Base-by-base conservation (phyloP, 192 early-diverging fungal genomes). In the Rhizoclosmatium globosum region DNA sequence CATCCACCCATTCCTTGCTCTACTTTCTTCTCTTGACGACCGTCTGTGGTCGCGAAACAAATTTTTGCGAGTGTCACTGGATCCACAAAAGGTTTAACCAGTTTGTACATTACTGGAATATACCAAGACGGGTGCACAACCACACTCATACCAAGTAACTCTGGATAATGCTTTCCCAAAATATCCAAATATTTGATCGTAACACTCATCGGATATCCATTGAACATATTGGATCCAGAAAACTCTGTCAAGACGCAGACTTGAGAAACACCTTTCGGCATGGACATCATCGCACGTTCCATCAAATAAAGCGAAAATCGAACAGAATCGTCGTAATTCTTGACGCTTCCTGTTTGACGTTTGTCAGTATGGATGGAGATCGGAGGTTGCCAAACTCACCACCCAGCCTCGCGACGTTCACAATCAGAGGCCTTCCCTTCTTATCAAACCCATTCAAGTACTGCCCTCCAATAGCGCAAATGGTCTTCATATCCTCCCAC, bases 41-140 rank as follows among this genome's bases (percentile, higher is more conserved):
- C 78, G 31, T 48, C 64, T 1, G 65, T 75, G 43, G 81, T 78
- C 68, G 86, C 79, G 43, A 45, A 59, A 1, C 61, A 58, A 68
- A 98, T 91, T 81, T 98, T 98, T 3, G 83, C 81, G 47, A 89
- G 89, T 42, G 96, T 98, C 44, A 97, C 91, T 2, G 95, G 95
- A 81, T 98, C 95, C 71, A 97, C 92, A 73, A 97, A 97, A 38
- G 95, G 94, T 53, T 90, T 89, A 43, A 98, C 39, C 17, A 74
- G 7, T 67, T 89, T 94, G 82, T 92, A 96, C 73, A 95, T 92
- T 7, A 86, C 88, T 80, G 88, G 90, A 78, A 98, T 93, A 76
- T 95, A 92, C 92, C 92, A 94, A 61, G 93, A 94, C 42, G 95
- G 93, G 83, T 91, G 85, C 45, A 95, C 86, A 46, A 95, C 66